Base-by-base conservation (phyloP, 139 green algal genomes). In the Micractinium conductrix region DNA sequence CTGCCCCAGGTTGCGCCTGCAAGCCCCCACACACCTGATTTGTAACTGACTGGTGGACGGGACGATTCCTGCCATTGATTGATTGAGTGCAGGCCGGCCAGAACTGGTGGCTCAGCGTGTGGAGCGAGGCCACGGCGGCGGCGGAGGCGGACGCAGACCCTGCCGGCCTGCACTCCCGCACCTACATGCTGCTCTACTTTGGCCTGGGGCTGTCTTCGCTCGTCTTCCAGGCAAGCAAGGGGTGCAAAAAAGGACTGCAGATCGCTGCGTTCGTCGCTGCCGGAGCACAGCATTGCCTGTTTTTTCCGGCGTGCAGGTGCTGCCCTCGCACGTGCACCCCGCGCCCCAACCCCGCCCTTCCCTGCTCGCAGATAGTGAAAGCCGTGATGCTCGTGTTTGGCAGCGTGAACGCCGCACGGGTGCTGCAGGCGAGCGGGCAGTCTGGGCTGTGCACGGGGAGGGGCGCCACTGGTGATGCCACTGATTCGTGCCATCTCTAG, bases 171-270 rank as follows among this genome's bases (percentile, higher is more conserved):
- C 43, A 73, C 70, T 84, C 83, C 50, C 24, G 21, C 55, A 91
- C 69, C 58, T 95, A 92, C 80, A 89, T 97, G 85, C 28, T 72
- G 0, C 53, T 96, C 58, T 97, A 97, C 82, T 93, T 95, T 68
- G 76, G 33, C 30, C 78, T 97, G 38, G 94, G 92, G 65, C n/a
- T 93, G 35, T 50, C 80, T 7, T 93, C 91, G 35, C 87, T 97
- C 24, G 50, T 78, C 45, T 86, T 91, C 63, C 87, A 92, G 73
- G 72, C 84, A 4, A 24, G 78, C 6, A n/a, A n/a, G n/a, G n/a
- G n/a, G n/a, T n/a, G n/a, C n/a, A n/a, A n/a, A n/a, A n/a, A n/a
- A n/a, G n/a, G n/a, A n/a, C n/a, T n/a, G n/a, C n/a, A n/a, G n/a
- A n/a, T n/a, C n/a, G n/a, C n/a, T n/a, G n/a, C n/a, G n/a, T n/a